phyloP scores from a whole-genome alignment of 768 basidiomycete genomes.

The Calvatia gigantea region DNA sequence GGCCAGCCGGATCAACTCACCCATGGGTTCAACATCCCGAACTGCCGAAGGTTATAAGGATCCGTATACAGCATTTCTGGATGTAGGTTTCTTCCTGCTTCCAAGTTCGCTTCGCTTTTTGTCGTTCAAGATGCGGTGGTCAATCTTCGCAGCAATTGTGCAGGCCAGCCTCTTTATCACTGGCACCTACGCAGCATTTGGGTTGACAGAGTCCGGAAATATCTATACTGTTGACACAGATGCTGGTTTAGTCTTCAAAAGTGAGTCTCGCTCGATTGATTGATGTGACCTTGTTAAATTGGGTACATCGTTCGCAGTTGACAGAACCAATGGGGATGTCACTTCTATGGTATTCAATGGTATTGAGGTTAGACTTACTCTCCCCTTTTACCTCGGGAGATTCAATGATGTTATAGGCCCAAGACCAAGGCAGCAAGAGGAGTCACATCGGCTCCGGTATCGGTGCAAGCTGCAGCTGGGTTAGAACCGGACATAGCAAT shows the following conservation, averaged over 20 bases:
- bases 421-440: constrained; percentile 26
- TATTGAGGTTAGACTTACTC: constrained; percentile 21
- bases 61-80: not conserved
- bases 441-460: constrained; percentile 30
- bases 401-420: constrained; percentile 16
- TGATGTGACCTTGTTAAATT: not conserved
- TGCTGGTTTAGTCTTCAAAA: constrained; percentile 31
- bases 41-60: not conserved
- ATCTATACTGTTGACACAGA: constrained; percentile 27
- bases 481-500: constrained; percentile 25
- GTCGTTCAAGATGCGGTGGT: constrained; percentile 3
- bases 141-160: not conserved
- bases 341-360: constrained; percentile 34
- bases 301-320: constrained; percentile 17
- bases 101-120: not conserved
- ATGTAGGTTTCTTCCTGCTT: not conserved
- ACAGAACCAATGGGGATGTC: constrained; percentile 29
- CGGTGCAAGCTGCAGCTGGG: constrained; percentile 27
- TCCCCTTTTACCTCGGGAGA: not conserved
- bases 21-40: not conserved
- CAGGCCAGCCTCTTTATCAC: constrained; percentile 1
- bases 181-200: constrained; percentile 18
- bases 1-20: not conserved
- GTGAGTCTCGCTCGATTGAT: constrained; percentile 13
- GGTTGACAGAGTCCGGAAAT: constrained; percentile 28